These are phyloP conservation scores for Alternaria incomplexa DNA, from an alignment of 2,329 filamentous ascomycete genomes.

Conservation along the genomic window DNA sequence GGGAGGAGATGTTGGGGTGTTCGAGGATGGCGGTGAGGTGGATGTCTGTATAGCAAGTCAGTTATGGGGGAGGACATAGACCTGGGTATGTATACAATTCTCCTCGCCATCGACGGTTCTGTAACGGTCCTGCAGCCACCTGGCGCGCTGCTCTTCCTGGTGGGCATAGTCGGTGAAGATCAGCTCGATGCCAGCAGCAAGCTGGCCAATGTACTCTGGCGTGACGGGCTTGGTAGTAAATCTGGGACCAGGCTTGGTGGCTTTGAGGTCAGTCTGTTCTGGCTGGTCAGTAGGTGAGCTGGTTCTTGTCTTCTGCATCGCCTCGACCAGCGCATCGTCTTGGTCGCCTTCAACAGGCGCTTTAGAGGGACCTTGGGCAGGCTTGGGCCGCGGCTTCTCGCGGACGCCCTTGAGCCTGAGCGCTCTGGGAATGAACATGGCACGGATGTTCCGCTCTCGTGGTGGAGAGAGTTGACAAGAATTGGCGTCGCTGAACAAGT, in stretches of 20 bases:
- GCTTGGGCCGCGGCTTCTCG: conserved; percentile 21
- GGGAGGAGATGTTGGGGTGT: conserved; percentile 33
- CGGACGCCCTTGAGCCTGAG: conserved; percentile 41
- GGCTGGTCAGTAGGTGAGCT: conserved; percentile 20
- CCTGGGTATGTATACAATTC: conserved; percentile 23
- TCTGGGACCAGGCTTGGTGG: conserved; percentile 20
- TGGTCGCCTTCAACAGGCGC: conserved; percentile 6
- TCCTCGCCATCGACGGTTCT: conserved; percentile 31
- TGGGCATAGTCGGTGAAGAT: conserved; percentile 47
- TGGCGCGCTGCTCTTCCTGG: conserved; percentile 30
- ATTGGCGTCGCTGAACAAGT: neutral
- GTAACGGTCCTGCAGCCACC: conserved; percentile 36
- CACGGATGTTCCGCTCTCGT: neutral
- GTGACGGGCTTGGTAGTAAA: conserved; percentile 28
- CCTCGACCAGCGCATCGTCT: conserved; percentile 32
- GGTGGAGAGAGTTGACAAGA: neutral
- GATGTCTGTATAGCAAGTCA: conserved; percentile 27
- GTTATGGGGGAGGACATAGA: neutral
- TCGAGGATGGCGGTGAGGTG: conserved; percentile 42
- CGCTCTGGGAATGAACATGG: conserved; percentile 44
- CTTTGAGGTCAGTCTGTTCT: conserved; percentile 14
- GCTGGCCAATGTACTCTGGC: conserved; percentile 36
- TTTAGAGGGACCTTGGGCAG: neutral
- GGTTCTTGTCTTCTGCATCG: conserved; percentile 33
- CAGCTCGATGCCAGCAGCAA: conserved; percentile 41